phyloP scores from a whole-genome alignment of 169 alveolate species.

The Plasmodium malariae region DNA sequence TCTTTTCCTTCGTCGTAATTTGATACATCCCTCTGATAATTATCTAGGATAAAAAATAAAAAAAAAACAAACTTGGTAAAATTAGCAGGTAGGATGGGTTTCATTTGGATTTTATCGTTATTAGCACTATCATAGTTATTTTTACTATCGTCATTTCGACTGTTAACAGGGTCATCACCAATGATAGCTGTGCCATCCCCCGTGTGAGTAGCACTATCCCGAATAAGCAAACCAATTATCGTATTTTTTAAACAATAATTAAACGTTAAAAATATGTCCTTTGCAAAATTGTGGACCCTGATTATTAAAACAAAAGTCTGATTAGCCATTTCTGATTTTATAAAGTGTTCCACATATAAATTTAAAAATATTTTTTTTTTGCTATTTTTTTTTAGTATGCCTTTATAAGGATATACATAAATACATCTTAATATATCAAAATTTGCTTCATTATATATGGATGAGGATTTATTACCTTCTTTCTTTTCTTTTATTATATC shows the following conservation, averaged over 20 bases:
- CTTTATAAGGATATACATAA: conserved; percentile 40
- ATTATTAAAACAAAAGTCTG: conserved; percentile 19
- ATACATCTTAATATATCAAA: conserved; percentile 12
- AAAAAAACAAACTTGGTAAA: conserved; percentile 16
- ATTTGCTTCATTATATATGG: not conserved
- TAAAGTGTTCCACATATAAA: conserved; percentile 25
- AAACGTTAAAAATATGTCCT: conserved; percentile 12
- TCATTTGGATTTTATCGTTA: not conserved
- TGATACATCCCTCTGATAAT: not conserved
- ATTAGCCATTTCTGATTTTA: not conserved
- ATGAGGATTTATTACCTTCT: not conserved
- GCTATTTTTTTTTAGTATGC: conserved; percentile 11
- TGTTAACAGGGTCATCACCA: not conserved
- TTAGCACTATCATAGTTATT: not conserved
- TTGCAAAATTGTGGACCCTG: conserved; percentile 13
- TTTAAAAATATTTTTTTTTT: conserved; percentile 14
- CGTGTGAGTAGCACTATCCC: not conserved
- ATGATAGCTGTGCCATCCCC: not conserved
- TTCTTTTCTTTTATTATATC: not conserved
- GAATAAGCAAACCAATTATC: not conserved
- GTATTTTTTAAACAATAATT: conserved; percentile 6
- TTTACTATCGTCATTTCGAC: not conserved
- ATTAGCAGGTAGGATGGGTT: not conserved
- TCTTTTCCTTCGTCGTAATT: not conserved
- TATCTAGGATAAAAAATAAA: conserved; percentile 14